phyloP scores from a whole-genome alignment of 2,329 filamentous ascomycete species.

The Trichoderma sp. region DNA sequence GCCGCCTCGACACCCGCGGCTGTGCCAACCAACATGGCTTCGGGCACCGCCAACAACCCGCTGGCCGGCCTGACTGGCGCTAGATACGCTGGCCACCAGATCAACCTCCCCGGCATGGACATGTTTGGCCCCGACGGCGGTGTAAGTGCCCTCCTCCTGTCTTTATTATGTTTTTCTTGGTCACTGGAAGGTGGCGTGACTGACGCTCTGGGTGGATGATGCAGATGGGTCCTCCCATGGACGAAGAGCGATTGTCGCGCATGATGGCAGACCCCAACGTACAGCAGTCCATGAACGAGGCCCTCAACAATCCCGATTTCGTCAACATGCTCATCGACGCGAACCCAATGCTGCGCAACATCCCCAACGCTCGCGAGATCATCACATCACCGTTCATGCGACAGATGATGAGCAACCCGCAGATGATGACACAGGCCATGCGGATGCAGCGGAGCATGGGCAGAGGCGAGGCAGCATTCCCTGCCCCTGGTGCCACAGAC shows the following conservation, averaged over 20 bases:
- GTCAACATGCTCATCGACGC: conserved; percentile 92
- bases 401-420: conserved; percentile 88
- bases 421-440: conserved; percentile 76
- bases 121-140: conserved; percentile 94
- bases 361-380: conserved; percentile 76
- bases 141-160: conserved; percentile 53
- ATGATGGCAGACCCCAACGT: conserved; percentile 89
- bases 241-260: conserved; percentile 74
- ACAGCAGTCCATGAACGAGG: conserved; percentile 85
- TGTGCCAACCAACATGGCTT: conserved; percentile 71
- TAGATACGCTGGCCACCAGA: conserved; percentile 80
- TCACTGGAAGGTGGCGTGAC: not conserved
- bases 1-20: conserved; percentile 44
- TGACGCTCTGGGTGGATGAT: not conserved
- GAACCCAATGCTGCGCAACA: conserved; percentile 76
- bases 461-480: conserved; percentile 62
- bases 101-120: conserved; percentile 80
- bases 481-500: conserved; percentile 87
- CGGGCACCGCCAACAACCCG: conserved; percentile 82
- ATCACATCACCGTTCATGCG: conserved; percentile 86
- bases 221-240: conserved; percentile 85
- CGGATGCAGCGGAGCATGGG: conserved; percentile 74
- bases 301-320: conserved; percentile 90
- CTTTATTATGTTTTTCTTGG: not conserved
- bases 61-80: conserved; percentile 88